These are phyloP conservation scores for Malus sylvestris DNA, from an alignment of 306 rosid species.

Conservation along the genomic window DNA sequence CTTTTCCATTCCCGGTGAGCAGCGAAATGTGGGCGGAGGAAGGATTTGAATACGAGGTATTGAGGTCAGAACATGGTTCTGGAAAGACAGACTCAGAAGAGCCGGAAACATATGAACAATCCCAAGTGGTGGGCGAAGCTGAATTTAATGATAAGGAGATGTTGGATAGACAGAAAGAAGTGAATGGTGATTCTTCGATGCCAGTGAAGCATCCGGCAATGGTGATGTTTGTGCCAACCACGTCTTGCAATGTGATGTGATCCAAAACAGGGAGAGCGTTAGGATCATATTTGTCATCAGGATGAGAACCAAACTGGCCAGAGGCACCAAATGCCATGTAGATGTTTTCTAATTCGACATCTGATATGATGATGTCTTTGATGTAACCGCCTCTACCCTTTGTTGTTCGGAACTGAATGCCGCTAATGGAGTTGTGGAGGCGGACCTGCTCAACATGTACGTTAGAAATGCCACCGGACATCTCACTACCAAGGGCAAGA, in stretches of 20 bases:
- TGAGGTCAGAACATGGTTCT: slow-evolving; percentile 62
- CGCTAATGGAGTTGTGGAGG: slow-evolving; percentile 58
- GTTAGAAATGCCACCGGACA: slow-evolving; percentile 92
- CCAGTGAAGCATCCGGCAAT: slow-evolving; percentile 74
- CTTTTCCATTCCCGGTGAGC: slow-evolving; percentile 29
- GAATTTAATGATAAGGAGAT: slow-evolving; percentile 50
- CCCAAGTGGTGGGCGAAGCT: slow-evolving; percentile 56
- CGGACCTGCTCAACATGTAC: slow-evolving; percentile 63
- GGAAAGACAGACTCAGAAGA: slow-evolving; percentile 70
- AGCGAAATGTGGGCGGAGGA: slow-evolving; percentile 56
- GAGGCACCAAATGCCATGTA: slow-evolving; percentile 53
- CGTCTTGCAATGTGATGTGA: slow-evolving; percentile 52
- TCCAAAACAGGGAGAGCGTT: slow-evolving; percentile 67
- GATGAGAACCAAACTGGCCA: slow-evolving; percentile 72
- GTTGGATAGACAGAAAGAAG: slow-evolving; percentile 66
- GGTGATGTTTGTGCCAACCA: slow-evolving; percentile 61
- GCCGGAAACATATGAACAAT: slow-evolving; percentile 73
- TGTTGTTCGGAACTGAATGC: slow-evolving; percentile 66
- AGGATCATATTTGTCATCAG: slow-evolving; percentile 82
- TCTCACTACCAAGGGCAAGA: slow-evolving; percentile 86
- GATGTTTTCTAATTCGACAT: slow-evolving; percentile 48
- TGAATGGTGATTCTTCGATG: slow-evolving; percentile 79
- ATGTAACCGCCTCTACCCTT: slow-evolving; percentile 89
- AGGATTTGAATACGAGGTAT: slow-evolving; percentile 9
- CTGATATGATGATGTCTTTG: slow-evolving; percentile 48